phyloP scores from a whole-genome alignment of 1,284 basidiomycete species.

The Cryptococcus sp. region DNA sequence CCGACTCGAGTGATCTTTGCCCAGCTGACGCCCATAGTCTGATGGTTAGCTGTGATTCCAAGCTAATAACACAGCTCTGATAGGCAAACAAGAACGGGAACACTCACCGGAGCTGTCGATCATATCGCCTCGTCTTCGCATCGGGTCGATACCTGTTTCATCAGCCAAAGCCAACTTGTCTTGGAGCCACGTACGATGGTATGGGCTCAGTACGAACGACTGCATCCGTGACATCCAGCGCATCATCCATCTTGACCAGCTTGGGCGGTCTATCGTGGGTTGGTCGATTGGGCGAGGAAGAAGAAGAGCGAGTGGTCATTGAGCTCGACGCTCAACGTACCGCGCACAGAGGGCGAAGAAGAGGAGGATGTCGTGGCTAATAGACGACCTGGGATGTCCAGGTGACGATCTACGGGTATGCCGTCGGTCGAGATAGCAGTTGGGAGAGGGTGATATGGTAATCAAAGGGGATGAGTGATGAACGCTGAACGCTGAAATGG shows the following conservation, averaged over 20 bases:
- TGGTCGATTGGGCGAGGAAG: conserved; percentile 8
- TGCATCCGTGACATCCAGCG: conserved; percentile 35
- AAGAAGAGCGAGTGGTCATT: conserved; percentile 2
- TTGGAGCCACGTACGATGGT: background rate
- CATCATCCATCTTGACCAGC: conserved; percentile 42
- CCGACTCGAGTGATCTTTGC: conserved; percentile 81
- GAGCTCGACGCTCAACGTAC: background rate
- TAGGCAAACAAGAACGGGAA: conserved; percentile 1
- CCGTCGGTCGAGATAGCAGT: no score
- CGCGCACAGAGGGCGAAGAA: no score
- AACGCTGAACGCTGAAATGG: no score
- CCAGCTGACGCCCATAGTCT: conserved; percentile 94
- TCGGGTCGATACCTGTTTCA: conserved; percentile 56
- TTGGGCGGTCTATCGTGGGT: conserved; percentile 23
- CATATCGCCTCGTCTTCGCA: conserved; percentile 79
- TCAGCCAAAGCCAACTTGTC: background rate
- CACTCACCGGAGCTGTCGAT: conserved; percentile 82
- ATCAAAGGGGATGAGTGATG: no score
- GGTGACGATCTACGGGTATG: no score
- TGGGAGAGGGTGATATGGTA: no score
- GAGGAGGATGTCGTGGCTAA: no score
- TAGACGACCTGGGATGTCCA: no score
- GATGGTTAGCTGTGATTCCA: background rate
- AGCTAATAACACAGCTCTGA: background rate
- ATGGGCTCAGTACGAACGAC: conserved; percentile 19